These are phyloP conservation scores for Colletotrichum sp. DNA, from an alignment of 2,329 filamentous ascomycete genomes.

Conservation along the genomic window DNA sequence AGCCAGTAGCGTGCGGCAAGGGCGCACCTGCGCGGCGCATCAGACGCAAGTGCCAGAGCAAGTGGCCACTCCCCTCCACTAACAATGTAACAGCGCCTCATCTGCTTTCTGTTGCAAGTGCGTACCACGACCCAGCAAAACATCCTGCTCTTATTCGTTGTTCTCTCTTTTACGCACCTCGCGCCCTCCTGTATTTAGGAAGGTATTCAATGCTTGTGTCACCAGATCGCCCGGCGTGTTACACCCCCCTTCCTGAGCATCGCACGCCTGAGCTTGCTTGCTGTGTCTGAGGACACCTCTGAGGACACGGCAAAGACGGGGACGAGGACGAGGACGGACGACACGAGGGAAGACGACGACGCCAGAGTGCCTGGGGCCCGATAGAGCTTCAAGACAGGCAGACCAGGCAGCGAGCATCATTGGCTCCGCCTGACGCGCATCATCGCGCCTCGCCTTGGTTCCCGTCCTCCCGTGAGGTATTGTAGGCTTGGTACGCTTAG, in stretches of 20 bases:
- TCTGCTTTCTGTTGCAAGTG: neutral
- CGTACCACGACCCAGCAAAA: neutral
- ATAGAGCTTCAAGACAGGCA: neutral
- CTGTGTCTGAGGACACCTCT: neutral
- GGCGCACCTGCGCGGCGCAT: neutral
- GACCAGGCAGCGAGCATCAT: neutral
- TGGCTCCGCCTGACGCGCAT: neutral
- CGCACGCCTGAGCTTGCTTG: neutral
- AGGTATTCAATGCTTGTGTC: neutral
- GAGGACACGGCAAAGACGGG: neutral
- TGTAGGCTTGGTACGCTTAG: neutral
- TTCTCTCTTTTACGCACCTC: neutral
- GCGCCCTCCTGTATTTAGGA: neutral
- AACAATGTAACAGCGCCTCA: neutral
- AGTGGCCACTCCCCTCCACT: neutral
- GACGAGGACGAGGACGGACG: neutral
- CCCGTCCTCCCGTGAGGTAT: neutral
- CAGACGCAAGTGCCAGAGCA: neutral
- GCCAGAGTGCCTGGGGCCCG: neutral
- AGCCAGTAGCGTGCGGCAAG: neutral
- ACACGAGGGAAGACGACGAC: neutral
- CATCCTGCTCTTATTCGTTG: neutral
- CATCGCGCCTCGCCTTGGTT: slow-evolving; percentile 7
- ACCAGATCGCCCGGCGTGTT: neutral
- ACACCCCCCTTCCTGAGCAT: neutral